Evolutionary conservation across 345 rosid species (phyloP).

Genomic region (Heritiera fomes): DNA sequence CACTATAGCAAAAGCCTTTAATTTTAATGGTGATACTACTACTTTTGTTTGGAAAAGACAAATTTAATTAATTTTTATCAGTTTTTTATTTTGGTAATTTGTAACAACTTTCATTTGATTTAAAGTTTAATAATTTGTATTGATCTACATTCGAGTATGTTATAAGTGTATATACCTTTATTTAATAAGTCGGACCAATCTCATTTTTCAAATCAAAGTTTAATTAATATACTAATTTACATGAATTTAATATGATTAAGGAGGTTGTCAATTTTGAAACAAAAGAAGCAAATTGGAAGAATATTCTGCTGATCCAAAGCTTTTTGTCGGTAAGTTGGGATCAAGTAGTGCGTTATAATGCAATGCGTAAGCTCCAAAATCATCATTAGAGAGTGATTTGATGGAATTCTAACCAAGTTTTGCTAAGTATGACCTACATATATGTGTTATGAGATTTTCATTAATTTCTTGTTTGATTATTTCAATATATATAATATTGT

Average conservation of each 20-base stretch:
- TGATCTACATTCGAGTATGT: neutral
- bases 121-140: neutral
- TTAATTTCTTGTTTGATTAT: neutral
- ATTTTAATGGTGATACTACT: neutral
- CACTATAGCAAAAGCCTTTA: conserved; percentile 38
- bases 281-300: neutral
- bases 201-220: neutral
- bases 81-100: neutral
- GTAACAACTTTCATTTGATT: neutral
- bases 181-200: neutral
- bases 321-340: conserved; percentile 47
- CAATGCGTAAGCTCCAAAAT: conserved; percentile 20
- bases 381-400: conserved; percentile 33
- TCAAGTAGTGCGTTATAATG: conserved; percentile 34
- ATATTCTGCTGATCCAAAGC: conserved; percentile 14
- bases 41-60: neutral
- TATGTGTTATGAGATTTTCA: neutral
- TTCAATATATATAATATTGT: neutral
- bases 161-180: neutral
- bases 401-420: conserved; percentile 13
- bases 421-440: neutral
- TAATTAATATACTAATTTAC: neutral
- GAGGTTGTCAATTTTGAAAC: neutral
- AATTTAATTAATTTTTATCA: neutral
- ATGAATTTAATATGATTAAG: conserved; percentile 6